Conservation (phyloP, 257 asterid species). For the Solanum infundibuliforme region DNA sequence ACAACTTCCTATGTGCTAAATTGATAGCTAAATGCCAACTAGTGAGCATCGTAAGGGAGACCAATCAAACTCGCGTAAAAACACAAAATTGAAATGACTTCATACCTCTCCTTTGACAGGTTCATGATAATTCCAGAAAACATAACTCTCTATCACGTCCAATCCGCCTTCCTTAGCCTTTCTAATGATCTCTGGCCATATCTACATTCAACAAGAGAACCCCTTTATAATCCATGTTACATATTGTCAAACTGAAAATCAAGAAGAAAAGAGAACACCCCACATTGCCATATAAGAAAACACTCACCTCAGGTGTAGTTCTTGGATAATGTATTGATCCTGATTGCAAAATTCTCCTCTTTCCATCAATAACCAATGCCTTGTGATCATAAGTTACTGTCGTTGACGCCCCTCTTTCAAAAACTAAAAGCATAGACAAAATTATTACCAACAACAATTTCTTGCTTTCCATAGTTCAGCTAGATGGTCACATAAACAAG, state of each 20-base stretch:
- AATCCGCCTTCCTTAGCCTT: constrained; percentile 86
- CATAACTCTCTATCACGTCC: constrained; percentile 77
- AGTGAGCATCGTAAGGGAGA: neutral
- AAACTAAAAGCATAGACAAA: constrained; percentile 18
- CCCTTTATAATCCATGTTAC: neutral
- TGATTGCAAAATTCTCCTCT: constrained; percentile 62
- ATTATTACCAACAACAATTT: constrained; percentile 13
- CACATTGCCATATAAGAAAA: neutral
- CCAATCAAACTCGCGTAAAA: neutral
- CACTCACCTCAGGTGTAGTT: constrained; percentile 66
- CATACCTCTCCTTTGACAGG: constrained; percentile 65
- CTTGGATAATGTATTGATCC: constrained; percentile 85
- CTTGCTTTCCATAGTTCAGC: constrained; percentile 1
- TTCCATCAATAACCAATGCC: constrained; percentile 68
- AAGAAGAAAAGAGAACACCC: neutral
- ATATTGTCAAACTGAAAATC: neutral
- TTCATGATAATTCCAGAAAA: constrained; percentile 83
- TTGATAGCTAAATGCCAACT: neutral
- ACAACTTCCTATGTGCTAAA: too few relatives aligned
- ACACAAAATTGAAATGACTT: neutral
- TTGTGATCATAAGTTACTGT: constrained; percentile 53
- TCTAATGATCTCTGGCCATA: constrained; percentile 55
- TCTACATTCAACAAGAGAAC: constrained; percentile 18
- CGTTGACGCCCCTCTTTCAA: constrained; percentile 25
- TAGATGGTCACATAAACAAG: neutral